A percentile compares a stretch with the other conserved stretches of the same genome.
These are phyloP conservation scores for Phaeosphaeria sp. DNA, from an alignment of 2,329 filamentous ascomycete genomes.

Conservation along the genomic window DNA sequence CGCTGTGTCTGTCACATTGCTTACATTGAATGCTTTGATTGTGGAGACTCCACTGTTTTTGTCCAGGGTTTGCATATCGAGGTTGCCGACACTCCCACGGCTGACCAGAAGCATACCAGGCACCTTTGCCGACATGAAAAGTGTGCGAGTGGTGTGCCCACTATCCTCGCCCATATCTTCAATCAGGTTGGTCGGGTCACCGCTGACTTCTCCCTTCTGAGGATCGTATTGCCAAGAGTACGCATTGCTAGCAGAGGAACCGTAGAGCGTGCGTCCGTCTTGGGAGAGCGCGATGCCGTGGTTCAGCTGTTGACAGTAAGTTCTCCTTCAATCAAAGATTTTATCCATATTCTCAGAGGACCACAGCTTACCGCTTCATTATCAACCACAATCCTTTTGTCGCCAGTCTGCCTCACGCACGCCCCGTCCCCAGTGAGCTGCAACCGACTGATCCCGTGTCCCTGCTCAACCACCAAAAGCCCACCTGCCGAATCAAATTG, in stretches of 20 bases:
- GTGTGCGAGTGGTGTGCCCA: conserved; percentile 71
- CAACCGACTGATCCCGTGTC: conserved; percentile 48
- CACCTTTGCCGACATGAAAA: conserved; percentile 65
- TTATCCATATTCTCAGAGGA: not conserved
- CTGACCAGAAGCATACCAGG: conserved; percentile 69
- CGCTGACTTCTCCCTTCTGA: conserved; percentile 53
- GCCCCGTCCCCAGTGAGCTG: conserved; percentile 40
- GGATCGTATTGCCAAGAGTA: conserved; percentile 71
- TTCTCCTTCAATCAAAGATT: not conserved
- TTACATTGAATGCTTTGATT: conserved; percentile 68
- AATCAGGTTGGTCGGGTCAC: conserved; percentile 62
- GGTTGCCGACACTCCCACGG: conserved; percentile 68
- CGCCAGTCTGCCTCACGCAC: conserved; percentile 37
- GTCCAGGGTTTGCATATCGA: conserved; percentile 63
- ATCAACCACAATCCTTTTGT: conserved; percentile 30
- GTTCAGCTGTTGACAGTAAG: conserved; percentile 50
- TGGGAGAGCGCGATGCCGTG: conserved; percentile 59
- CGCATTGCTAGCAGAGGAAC: conserved; percentile 65
- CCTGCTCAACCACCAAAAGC: conserved; percentile 58
- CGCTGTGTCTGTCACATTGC: conserved; percentile 45
- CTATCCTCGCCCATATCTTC: conserved; percentile 64
- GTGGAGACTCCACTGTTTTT: conserved; percentile 67
- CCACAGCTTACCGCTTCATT: conserved; percentile 34
- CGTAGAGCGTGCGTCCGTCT: conserved; percentile 60
- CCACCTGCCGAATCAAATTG: conserved; percentile 56